These are phyloP conservation scores for Nitzschia inconspicua DNA, from an alignment of 108 stramenopile species.

Conservation along the genomic window DNA sequence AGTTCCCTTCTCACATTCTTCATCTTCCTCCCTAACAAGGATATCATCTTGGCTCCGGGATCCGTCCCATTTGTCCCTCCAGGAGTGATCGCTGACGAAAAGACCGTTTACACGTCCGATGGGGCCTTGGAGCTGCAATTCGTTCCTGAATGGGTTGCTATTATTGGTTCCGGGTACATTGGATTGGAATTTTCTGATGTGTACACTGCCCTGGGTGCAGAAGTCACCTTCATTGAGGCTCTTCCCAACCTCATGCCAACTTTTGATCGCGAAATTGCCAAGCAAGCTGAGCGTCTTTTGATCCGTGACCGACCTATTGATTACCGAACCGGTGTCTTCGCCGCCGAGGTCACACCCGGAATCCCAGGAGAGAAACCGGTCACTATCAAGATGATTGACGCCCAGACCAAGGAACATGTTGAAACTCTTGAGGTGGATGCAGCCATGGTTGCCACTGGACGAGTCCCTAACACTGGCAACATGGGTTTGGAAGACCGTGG, in stretches of 20 bases:
- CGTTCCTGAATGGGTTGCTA: constrained; percentile 97
- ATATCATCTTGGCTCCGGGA: constrained; percentile 98
- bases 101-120: constrained; percentile 97
- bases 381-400: constrained; percentile 99
- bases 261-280: constrained; percentile 96
- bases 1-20: neutral
- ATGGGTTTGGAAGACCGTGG: constrained; percentile 89
- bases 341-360: constrained; percentile 93
- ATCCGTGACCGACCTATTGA: constrained; percentile 93
- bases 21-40: constrained; percentile 28
- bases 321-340: constrained; percentile 92
- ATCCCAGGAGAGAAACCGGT: constrained; percentile 95
- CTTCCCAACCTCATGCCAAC: constrained; percentile 94
- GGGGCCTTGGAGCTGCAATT: constrained; percentile 87
- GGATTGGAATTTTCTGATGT: constrained; percentile 98
- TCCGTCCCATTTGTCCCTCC: constrained; percentile 97
- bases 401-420: constrained; percentile 95
- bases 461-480: constrained; percentile 93
- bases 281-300: constrained; percentile 92
- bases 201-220: constrained; percentile 95
- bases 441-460: constrained; percentile 97
- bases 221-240: constrained; percentile 98
- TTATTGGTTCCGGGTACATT: constrained; percentile 98
- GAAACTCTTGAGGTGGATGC: constrained; percentile 98
- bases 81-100: constrained; percentile 92